Evolutionary conservation across 1,284 basidiomycete species (phyloP).

Genomic region (Malassezia psittaci): DNA sequence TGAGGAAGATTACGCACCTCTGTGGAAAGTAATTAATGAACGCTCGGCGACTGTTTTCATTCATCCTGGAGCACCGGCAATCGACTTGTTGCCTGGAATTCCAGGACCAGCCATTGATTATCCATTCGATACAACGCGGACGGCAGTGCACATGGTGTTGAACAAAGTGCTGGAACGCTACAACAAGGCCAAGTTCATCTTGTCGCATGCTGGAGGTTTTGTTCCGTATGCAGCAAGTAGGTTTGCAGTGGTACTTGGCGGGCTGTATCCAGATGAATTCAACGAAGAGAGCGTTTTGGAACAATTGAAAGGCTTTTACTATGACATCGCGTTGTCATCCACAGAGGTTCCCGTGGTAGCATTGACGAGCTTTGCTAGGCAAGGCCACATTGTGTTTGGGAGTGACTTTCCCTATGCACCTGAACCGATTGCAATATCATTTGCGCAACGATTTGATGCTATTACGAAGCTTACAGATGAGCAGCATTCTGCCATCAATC

Average conservation of each 20-base stretch:
- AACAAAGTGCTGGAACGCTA: background rate
- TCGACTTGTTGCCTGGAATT: background rate
- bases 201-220: background rate
- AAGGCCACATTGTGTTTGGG: background rate
- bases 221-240: background rate
- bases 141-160: background rate
- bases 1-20: background rate
- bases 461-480: too few species aligned
- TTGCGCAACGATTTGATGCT: background rate
- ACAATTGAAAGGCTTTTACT: background rate
- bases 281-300: background rate
- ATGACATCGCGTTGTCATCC: background rate
- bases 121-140: constrained; percentile 1
- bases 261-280: background rate
- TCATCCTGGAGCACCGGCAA: background rate
- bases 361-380: background rate
- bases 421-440: background rate
- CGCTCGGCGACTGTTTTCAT: background rate
- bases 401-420: constrained; percentile 1
- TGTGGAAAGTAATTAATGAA: background rate
- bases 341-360: background rate
- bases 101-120: background rate
- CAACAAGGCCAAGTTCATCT: background rate
- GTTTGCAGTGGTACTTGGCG: background rate
- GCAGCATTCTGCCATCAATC: too few species aligned